These are phyloP conservation scores for Stachybotrys chlorohalonatus DNA, from an alignment of 2,329 filamentous ascomycete species.

Conservation along the genomic window DNA sequence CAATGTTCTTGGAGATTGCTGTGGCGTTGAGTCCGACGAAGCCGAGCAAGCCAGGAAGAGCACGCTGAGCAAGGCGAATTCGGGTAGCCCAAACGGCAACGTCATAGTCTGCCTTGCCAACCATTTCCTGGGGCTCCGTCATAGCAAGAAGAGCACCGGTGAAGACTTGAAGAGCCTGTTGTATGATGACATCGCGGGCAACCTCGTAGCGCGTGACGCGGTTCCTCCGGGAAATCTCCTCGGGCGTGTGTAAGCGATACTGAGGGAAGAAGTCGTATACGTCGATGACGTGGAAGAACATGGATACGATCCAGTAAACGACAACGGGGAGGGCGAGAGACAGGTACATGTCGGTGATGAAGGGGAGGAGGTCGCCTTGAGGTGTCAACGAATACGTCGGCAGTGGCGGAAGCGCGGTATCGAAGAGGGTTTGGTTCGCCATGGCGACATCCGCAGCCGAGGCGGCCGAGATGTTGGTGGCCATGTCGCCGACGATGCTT, in stretches of 20 bases:
- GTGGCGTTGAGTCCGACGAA: conserved; percentile 68
- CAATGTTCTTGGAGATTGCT: conserved; percentile 66
- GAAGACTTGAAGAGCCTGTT: conserved; percentile 80
- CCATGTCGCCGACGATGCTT: conserved; percentile 19
- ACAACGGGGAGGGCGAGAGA: conserved; percentile 67
- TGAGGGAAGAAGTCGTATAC: conserved; percentile 76
- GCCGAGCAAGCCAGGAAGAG: conserved; percentile 63
- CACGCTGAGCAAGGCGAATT: conserved; percentile 68
- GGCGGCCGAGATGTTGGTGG: conserved; percentile 23
- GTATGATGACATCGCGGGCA: conserved; percentile 80
- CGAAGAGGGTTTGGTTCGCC: conserved; percentile 47
- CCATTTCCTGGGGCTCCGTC: conserved; percentile 64
- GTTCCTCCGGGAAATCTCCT: conserved; percentile 80
- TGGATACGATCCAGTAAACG: conserved; percentile 81
- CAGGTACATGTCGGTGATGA: conserved; percentile 73
- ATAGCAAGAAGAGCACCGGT: conserved; percentile 59
- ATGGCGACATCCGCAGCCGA: conserved; percentile 25
- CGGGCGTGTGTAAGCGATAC: conserved; percentile 90
- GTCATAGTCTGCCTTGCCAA: conserved; percentile 76
- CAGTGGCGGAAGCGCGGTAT: conserved; percentile 63
- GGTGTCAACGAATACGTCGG: conserved; percentile 69
- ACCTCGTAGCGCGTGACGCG: conserved; percentile 79
- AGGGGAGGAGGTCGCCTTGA: conserved; percentile 63
- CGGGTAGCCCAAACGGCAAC: conserved; percentile 83
- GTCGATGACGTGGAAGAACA: conserved; percentile 84